phyloP scores from a whole-genome alignment of 2,329 filamentous ascomycete species.

The Basipetospora sp. region DNA sequence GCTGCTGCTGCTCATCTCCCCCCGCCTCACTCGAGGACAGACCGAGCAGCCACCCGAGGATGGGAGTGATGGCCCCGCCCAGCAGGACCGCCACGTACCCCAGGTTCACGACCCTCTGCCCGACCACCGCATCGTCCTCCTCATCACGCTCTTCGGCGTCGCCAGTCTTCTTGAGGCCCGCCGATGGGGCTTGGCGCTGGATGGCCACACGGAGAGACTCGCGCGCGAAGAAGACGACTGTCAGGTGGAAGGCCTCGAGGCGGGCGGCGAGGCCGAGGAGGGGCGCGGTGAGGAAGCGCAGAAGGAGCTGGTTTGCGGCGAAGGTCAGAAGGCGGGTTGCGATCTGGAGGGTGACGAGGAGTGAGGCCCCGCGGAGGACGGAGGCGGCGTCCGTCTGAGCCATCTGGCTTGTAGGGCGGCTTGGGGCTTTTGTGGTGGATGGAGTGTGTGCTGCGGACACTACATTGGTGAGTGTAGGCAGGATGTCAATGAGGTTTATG shows the following conservation, averaged over 20 bases:
- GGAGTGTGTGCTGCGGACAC: too few relatives aligned
- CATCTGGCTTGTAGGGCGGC: too few relatives aligned
- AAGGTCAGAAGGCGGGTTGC: conserved; percentile 81
- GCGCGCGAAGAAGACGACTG: conserved; percentile 84
- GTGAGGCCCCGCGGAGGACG: conserved; percentile 57
- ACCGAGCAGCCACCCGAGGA: conserved; percentile 43
- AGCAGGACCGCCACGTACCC: conserved; percentile 64
- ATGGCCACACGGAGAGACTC: conserved; percentile 85
- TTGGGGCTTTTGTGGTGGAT: too few relatives aligned
- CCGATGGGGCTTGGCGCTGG: too few relatives aligned
- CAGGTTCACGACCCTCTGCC: conserved; percentile 75
- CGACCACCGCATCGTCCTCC: conserved; percentile 18
- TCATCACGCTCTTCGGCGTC: conserved; percentile 6
- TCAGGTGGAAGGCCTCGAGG: conserved; percentile 82
- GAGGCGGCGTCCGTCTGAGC: conserved; percentile 13
- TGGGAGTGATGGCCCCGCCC: conserved; percentile 48
- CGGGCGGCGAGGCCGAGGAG: conserved; percentile 77
- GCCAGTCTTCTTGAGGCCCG: too few relatives aligned
- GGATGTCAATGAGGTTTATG: too few relatives aligned
- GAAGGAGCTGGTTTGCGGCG: conserved; percentile 74
- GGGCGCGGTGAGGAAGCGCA: conserved; percentile 74
- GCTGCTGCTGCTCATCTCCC: conserved; percentile 31
- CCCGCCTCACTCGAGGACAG: conserved; percentile 29
- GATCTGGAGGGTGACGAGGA: conserved; percentile 79
- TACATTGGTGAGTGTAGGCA: too few relatives aligned